phyloP scores from a whole-genome alignment of 2,329 filamentous ascomycete genomes.

The Scedosporium dehoogii region DNA sequence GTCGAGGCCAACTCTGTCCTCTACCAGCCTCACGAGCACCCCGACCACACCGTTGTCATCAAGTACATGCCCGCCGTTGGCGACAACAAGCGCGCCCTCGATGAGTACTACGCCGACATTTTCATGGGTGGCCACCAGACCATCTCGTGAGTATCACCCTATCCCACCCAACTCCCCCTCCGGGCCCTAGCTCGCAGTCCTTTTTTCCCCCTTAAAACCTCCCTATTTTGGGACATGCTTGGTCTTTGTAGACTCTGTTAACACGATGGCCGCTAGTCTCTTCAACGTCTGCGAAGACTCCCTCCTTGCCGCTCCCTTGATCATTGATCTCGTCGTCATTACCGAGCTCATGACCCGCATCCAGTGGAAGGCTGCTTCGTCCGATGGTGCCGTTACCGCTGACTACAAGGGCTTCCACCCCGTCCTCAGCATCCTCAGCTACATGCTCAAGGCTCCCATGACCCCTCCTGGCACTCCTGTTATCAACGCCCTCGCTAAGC shows the following conservation, averaged over 20 bases:
- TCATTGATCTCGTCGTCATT: constrained; percentile 90
- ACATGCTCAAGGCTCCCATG: constrained; percentile 96
- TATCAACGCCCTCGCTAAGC: constrained; percentile 91
- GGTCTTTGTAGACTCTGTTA: neutral
- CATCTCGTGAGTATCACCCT: constrained; percentile 53
- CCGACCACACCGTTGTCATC: constrained; percentile 97
- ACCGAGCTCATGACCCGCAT: constrained; percentile 98
- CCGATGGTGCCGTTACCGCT: constrained; percentile 39
- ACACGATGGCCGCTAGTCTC: constrained; percentile 43
- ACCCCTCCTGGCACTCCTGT: constrained; percentile 93
- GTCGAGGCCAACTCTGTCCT: constrained; percentile 88
- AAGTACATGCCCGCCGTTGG: constrained; percentile 99
- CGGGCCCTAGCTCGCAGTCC: too few relatives aligned
- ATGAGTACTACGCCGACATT: constrained; percentile 99
- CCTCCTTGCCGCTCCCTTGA: constrained; percentile 85
- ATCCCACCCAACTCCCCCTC: neutral
- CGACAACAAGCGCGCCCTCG: constrained; percentile 96
- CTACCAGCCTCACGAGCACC: constrained; percentile 87
- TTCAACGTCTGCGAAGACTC: constrained; percentile 99
- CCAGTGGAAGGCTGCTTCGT: constrained; percentile 65
- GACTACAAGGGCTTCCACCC: constrained; percentile 94
- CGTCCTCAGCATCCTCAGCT: constrained; percentile 92
- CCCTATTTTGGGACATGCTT: too few relatives aligned
- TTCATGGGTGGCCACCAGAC: constrained; percentile 98
- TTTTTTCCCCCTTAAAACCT: too few relatives aligned